Base-by-base conservation (phyloP, 2,329 filamentous ascomycete genomes). In the Epichloe amarillans region DNA sequence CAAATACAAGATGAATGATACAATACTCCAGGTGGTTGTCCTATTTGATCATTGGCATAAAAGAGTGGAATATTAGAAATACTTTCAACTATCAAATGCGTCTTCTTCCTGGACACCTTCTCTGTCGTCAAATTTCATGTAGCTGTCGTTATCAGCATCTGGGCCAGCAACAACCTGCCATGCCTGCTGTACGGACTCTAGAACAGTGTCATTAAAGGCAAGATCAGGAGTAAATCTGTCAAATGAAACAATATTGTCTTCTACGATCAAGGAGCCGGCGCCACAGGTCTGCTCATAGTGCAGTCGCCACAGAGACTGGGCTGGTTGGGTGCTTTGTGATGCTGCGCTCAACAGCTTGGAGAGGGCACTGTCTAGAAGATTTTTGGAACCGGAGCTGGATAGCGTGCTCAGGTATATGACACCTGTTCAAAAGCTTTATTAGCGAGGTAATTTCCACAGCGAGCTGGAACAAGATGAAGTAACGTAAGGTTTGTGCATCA, bases 121-220 rank as follows among this genome's bases (percentile, higher is more conserved):
- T 23, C 88, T 76, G 53, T 93, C 86, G 46, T 83, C 77, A 63
- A 95, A 95, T 19, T 76, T 72, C 77, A 96, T 82, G 60, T 93
- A 96, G 43, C 77, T 66, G 8, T 55, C 57, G 44, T 76, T 66
- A 10, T 56, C 58, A 17, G 71, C 70, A 17, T 69, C 69, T 1
- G 64, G 69, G 10, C 75, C 77, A 56, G 78, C 70, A 4, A 89
- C 73, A 46, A 72, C 69, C 54, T 76, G 71, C 89, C 90, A 97
- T 6, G 82, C 80, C 10, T 76, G 66, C 53, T 78, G 78, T 2
- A 95, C 86, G 26, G 78, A 66, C 6, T 80, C 76, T 10, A 96
- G 66, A 2, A 81, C 69, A 0, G 69, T 62, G 57, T 96, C 91
- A 58, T 88, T 80, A 56, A 95, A 86, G 0, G 84, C 76, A 7